phyloP scores from a whole-genome alignment of 2,329 filamentous ascomycete genomes.

The Trichoderma endophyticum region DNA sequence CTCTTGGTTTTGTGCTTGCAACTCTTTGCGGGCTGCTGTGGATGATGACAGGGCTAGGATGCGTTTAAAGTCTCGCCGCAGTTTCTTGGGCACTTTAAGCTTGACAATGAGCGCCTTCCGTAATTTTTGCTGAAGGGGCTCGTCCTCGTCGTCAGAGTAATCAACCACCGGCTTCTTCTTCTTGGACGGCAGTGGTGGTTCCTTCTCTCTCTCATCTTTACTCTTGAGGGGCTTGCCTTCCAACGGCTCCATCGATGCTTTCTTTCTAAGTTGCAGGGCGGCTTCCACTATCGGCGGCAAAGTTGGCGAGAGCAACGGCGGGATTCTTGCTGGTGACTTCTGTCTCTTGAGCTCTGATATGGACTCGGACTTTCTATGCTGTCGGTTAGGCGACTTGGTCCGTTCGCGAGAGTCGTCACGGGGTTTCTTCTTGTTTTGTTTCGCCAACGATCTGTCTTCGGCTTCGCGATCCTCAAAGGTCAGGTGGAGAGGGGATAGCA shows the following conservation, averaged over 20 bases:
- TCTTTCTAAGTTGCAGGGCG: slow-evolving; percentile 33
- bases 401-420: slow-evolving; percentile 30
- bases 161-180: slow-evolving; percentile 29
- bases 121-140: slow-evolving; percentile 27
- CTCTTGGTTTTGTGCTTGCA: slow-evolving; percentile 32
- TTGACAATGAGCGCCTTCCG: slow-evolving; percentile 41
- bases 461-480: slow-evolving; percentile 39
- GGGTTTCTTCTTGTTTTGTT: slow-evolving; percentile 33
- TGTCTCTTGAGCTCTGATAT: slow-evolving; percentile 36
- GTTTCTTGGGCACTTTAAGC: slow-evolving; percentile 48
- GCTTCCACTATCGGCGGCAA: slow-evolving; percentile 51
- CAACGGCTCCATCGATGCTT: slow-evolving; percentile 26
- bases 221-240: slow-evolving; percentile 19
- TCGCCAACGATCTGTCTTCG: slow-evolving; percentile 27
- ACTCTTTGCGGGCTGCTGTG: slow-evolving; percentile 27
- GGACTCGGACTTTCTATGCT: slow-evolving; percentile 27
- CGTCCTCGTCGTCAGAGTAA: slow-evolving; percentile 36
- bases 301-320: slow-evolving; percentile 54
- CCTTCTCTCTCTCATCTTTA: slow-evolving; percentile 21
- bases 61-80: slow-evolving; percentile 43
- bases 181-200: slow-evolving; percentile 23
- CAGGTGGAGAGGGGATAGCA: slow-evolving; percentile 52
- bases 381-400: slow-evolving; percentile 31
- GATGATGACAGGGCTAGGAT: slow-evolving; percentile 44
- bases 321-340: slow-evolving; percentile 40